phyloP scores from a whole-genome alignment of 164 flowering plant species.

The Dillenia suffruticosa region DNA sequence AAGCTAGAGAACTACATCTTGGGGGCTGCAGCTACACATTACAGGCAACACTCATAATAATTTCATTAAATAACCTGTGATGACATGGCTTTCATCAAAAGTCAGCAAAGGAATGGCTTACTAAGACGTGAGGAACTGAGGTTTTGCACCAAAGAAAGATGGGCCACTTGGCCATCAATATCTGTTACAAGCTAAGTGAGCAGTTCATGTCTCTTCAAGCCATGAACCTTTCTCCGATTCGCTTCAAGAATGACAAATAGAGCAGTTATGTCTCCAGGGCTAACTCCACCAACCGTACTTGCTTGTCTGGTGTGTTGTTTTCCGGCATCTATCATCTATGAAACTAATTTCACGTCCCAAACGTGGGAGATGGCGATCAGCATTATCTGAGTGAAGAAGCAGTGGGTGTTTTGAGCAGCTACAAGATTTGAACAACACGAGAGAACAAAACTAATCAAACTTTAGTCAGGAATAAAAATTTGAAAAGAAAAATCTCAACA shows the following conservation, averaged over 20 bases:
- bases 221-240: conserved; percentile 57
- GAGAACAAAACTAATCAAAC: neutral
- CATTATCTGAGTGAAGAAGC: conserved; percentile 91
- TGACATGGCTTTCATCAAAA: no score
- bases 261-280: conserved; percentile 94
- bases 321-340: conserved; percentile 91
- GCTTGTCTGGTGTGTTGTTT: conserved; percentile 75
- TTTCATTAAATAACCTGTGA: no score
- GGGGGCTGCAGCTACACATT: no score
- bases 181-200: conserved; percentile 33
- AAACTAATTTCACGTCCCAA: conserved; percentile 87
- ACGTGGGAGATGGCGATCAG: conserved; percentile 96
- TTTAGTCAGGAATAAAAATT: neutral
- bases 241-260: conserved; percentile 81
- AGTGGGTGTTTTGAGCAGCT: conserved; percentile 94
- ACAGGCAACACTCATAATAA: no score
- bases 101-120: no score
- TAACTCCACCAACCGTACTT: conserved; percentile 94
- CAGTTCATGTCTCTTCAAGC: conserved; percentile 35
- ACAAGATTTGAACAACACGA: conserved; percentile 4
- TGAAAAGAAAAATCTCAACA: neutral
- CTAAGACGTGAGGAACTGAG: conserved; percentile 7
- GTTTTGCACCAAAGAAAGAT: conserved; percentile 23
- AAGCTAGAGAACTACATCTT: no score
- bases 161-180: conserved; percentile 19